Evolutionary conservation across 768 basidiomycete genomes (phyloP), one percentile per base, ranked within the genome.

Genomic region (Amanita jacksonii): DNA sequence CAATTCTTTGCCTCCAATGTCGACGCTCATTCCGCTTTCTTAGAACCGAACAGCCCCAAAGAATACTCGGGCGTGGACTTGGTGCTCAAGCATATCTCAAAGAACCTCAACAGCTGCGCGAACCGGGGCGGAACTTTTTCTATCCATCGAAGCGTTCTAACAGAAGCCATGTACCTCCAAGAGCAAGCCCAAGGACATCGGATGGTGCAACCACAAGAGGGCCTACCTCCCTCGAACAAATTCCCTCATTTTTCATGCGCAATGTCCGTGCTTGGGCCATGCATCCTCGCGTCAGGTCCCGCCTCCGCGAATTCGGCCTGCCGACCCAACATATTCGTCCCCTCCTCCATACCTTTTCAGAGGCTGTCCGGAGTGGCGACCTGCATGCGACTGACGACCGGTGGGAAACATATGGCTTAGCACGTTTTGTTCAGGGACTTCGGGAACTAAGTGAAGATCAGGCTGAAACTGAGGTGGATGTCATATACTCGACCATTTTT

Each of bases 221-320:
- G 7, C 43, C 43, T 28, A n/a, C 37, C 7, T 45, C 44, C n/a
- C 13, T 6, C 13, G 41, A 59, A 10, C 53, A 62, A 12, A 52
- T 64, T 18, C 41, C 53, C 16, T 41, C 49, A 6, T 66, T 67
- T 44, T 62, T 77, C 39, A 50, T 65, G 36, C 47, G 44, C 3
- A 55, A 70, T 31, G 68, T 68, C 8, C 41, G 50, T 5, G 31
- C 45, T 1, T 79, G 77, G 78, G 58, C 64, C 2, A 38, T 38
- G 6, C 47, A 49, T 19, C 56, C 51, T 1, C 46, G 50, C 18
- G 60, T 74, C 2, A 56, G 43, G 10, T 44, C 53, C 3, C 73
- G 79, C 25, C 57, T 83, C 12, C 47, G 56, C 10, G 50, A 60
- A 1, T 79, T 74, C 47, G 80, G 79, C 8, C 60, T 83, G 13